Conservation (phyloP, 1,284 basidiomycete species). For the Acaromyces ingoldii region DNA sequence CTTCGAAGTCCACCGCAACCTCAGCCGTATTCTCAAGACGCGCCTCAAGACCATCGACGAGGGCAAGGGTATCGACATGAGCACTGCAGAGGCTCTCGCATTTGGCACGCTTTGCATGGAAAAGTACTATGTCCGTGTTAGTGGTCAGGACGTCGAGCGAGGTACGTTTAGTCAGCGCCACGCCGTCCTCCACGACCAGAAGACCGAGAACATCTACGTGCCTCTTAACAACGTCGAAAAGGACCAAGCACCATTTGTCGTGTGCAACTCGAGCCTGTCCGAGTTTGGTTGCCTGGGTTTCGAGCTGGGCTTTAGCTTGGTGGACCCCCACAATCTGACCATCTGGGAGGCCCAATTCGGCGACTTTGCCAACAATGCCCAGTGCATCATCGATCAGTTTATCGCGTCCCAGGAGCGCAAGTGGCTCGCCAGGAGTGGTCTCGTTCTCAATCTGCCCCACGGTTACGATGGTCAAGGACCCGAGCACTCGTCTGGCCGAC, state of each 20-base stretch:
- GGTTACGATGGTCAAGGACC: constrained; percentile 99
- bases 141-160: constrained; percentile 97
- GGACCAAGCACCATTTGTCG: constrained; percentile 82
- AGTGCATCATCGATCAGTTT: constrained; percentile 98
- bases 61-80: constrained; percentile 92
- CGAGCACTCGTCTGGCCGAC: constrained; percentile 91
- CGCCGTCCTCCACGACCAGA: constrained; percentile 93
- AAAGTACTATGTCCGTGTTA: constrained; percentile 88
- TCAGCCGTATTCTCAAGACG: constrained; percentile 80
- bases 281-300: constrained; percentile 95
- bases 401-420: constrained; percentile 96
- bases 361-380: constrained; percentile 74
- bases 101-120: constrained; percentile 89
- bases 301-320: constrained; percentile 96
- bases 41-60: constrained; percentile 87
- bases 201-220: constrained; percentile 81
- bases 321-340: constrained; percentile 86
- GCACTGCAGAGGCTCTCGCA: constrained; percentile 96
- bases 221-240: constrained; percentile 82
- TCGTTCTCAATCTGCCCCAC: constrained; percentile 81
- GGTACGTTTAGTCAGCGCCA: constrained; percentile 99
- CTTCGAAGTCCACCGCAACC: constrained; percentile 87
- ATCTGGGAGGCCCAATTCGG: constrained; percentile 99
- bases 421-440: constrained; percentile 90
- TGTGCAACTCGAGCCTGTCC: constrained; percentile 95